A percentile compares a stretch with the other conserved stretches of the same genome.
Evolutionary conservation across 2,329 filamentous ascomycete species (phyloP).

Genomic region (Pseudovirgaria hyperparasitica): DNA sequence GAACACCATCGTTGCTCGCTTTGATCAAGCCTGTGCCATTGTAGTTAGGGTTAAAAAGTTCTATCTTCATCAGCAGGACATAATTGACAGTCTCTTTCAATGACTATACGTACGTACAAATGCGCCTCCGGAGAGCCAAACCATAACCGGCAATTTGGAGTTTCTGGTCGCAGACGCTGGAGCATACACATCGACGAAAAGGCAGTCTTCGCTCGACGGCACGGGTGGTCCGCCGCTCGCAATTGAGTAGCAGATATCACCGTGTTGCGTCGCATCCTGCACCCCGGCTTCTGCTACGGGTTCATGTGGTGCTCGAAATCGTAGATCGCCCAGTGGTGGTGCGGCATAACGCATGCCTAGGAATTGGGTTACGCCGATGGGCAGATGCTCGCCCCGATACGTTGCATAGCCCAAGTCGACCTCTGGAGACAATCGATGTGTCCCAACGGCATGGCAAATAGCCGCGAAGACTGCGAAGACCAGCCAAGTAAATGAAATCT

Average conservation of each 20-base stretch:
- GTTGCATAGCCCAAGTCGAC: constrained; percentile 56
- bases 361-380: constrained; percentile 55
- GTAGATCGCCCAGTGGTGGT: constrained; percentile 47
- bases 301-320: constrained; percentile 53
- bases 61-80: no score
- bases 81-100: no score
- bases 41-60: constrained; percentile 33
- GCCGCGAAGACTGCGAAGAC: no score
- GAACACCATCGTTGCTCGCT: constrained; percentile 39
- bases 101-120: constrained; percentile 38
- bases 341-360: constrained; percentile 64
- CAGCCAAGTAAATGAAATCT: no score
- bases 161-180: constrained; percentile 38
- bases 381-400: constrained; percentile 45
- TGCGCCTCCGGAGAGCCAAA: constrained; percentile 39
- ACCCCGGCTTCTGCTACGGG: no score
- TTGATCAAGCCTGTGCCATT: constrained; percentile 52
- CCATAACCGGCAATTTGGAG: constrained; percentile 51
- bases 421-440: no score
- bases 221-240: no score
- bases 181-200: constrained; percentile 54
- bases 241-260: no score
- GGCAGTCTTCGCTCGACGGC: constrained; percentile 59
- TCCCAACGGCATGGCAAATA: no score
- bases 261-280: no score